phyloP scores from a whole-genome alignment of 352 stramenopile genomes.

The Globisporangium paroecandrum region DNA sequence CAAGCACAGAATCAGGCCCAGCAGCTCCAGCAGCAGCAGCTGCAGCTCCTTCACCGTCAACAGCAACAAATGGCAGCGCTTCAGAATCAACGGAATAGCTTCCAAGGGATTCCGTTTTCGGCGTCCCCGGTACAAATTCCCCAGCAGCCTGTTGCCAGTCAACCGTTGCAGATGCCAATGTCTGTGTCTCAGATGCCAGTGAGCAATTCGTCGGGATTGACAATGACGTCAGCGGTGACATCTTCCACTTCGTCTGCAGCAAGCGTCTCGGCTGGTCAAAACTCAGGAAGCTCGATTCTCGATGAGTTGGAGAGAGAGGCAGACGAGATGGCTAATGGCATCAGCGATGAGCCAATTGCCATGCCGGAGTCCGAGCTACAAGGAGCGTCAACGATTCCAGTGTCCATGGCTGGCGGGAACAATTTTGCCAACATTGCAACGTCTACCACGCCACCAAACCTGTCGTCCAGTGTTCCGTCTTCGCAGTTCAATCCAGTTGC shows the following conservation, averaged over 20 bases:
- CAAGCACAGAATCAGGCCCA: slow-evolving; percentile 31
- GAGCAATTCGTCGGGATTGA: slow-evolving; percentile 12
- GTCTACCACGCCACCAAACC: slow-evolving; percentile 26
- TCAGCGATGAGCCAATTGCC: slow-evolving; percentile 75
- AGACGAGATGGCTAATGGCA: slow-evolving; percentile 82
- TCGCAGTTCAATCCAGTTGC: slow-evolving; percentile 50
- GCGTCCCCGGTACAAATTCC: slow-evolving; percentile 28
- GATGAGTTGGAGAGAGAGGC: slow-evolving; percentile 83
- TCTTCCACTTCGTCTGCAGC: slow-evolving; percentile 17
- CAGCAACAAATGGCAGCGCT: slow-evolving; percentile 76
- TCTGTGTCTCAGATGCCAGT: slow-evolving; percentile 39
- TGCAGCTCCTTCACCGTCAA: slow-evolving; percentile 53
- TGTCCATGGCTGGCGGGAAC: slow-evolving; percentile 11
- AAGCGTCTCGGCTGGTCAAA: slow-evolving; percentile 20
- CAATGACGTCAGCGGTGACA: slow-evolving; percentile 21
- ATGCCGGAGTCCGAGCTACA: slow-evolving; percentile 84
- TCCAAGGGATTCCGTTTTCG: slow-evolving; percentile 61
- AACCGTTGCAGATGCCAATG: slow-evolving; percentile 59
- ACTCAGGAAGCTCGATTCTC: slow-evolving; percentile 68
- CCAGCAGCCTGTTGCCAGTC: slow-evolving; percentile 31
- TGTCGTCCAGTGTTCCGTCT: slow-evolving; percentile 19
- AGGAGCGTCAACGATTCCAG: slow-evolving; percentile 16
- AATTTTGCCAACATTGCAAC: slow-evolving; percentile 23
- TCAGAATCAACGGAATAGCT: slow-evolving; percentile 56
- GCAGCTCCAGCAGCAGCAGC: slow-evolving; percentile 51